A percentile compares a stretch with the other conserved stretches of the same genome.
phyloP scores from a whole-genome alignment of 1,284 basidiomycete species.

The Kwoniella shivajii region DNA sequence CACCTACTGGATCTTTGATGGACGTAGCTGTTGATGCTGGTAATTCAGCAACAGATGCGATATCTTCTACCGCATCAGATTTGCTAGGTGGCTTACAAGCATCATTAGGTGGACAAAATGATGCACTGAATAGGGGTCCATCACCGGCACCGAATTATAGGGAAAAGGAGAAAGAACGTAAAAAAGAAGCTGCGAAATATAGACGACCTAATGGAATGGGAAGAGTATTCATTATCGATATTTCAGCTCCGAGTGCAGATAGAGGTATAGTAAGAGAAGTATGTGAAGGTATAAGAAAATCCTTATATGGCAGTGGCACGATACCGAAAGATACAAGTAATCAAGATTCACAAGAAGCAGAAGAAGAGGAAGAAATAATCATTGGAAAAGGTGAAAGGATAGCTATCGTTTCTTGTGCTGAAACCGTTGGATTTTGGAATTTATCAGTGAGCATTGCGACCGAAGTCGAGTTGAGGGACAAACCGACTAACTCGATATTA shows the following conservation, averaged over 20 bases:
- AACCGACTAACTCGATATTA: too few relatives aligned
- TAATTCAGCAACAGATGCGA: conserved; percentile 42
- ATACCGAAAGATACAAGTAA: conserved; percentile 43
- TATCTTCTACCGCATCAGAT: conserved; percentile 48
- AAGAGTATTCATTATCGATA: conserved; percentile 87
- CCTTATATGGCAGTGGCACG: conserved; percentile 69
- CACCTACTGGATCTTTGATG: conserved; percentile 55
- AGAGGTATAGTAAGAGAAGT: conserved; percentile 74
- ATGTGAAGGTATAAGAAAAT: conserved; percentile 66
- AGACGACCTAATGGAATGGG: conserved; percentile 70
- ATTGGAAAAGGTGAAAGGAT: conserved; percentile 56
- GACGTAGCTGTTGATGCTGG: conserved; percentile 61
- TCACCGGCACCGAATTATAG: conserved; percentile 46
- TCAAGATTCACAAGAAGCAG: conserved; percentile 27
- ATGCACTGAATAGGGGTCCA: conserved; percentile 40
- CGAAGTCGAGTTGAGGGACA: too few relatives aligned
- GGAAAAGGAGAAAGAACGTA: conserved; percentile 34
- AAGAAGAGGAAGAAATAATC: conserved; percentile 50
- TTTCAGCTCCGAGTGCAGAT: conserved; percentile 70
- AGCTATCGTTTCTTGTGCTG: conserved; percentile 85
- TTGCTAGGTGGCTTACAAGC: conserved; percentile 48
- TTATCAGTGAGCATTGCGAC: conserved; percentile 70
- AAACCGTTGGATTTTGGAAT: conserved; percentile 85
- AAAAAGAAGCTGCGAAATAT: conserved; percentile 37
- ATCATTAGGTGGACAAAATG: conserved; percentile 37